Conservation (phyloP, 345 rosid species). For the Crucihimalaya himalaica region DNA sequence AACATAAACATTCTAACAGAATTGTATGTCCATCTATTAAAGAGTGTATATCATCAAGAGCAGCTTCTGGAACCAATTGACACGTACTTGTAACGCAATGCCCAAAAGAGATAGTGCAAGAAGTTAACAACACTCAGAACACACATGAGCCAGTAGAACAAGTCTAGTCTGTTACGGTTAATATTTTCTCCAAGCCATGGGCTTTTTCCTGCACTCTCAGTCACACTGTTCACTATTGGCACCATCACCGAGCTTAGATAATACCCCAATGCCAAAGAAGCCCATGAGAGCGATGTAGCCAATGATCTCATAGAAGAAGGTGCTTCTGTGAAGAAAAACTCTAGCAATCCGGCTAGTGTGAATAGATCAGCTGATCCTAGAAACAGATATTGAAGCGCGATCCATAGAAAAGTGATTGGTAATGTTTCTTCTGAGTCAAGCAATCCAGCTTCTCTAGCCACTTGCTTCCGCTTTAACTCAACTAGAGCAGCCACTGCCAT, state of each 20-base stretch:
- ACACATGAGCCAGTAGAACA: constrained; percentile 72
- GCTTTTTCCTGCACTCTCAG: constrained; percentile 31
- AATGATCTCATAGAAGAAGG: constrained; percentile 79
- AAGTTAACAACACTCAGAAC: constrained; percentile 58
- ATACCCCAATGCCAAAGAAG: constrained; percentile 81
- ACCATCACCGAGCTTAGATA: constrained; percentile 77
- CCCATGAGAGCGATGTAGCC: constrained; percentile 88
- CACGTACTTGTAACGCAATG: constrained; percentile 54
- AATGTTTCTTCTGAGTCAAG: constrained; percentile 52
- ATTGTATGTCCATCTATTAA: neutral
- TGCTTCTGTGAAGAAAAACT: constrained; percentile 83
- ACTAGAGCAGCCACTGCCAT: constrained; percentile 82
- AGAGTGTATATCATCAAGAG: too few relatives aligned
- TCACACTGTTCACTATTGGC: constrained; percentile 50
- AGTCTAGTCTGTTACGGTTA: constrained; percentile 53
- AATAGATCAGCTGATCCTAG: constrained; percentile 91
- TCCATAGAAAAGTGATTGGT: constrained; percentile 81
- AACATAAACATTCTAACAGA: too few relatives aligned
- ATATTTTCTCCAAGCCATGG: constrained; percentile 64
- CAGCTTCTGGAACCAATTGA: constrained; percentile 40
- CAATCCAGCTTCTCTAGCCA: constrained; percentile 49
- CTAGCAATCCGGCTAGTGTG: constrained; percentile 85
- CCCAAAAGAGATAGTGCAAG: constrained; percentile 67
- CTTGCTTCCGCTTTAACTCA: constrained; percentile 56
- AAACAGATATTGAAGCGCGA: constrained; percentile 77